Evolutionary conservation across 305 asterid species (phyloP).

Genomic region (Caryopteris hybrid): DNA sequence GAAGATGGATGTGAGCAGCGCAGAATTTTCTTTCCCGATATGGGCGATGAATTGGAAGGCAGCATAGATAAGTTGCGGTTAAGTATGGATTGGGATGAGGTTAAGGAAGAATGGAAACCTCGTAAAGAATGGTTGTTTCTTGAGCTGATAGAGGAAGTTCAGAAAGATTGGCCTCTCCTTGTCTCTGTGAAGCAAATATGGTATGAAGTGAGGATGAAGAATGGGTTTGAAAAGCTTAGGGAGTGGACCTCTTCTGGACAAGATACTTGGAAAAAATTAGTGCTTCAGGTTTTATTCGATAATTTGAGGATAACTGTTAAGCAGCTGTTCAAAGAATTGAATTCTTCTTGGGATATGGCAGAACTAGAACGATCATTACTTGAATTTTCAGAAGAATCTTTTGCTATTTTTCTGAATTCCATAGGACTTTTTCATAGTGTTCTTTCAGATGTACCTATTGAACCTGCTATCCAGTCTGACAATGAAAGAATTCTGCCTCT

Average conservation of each 20-base stretch:
- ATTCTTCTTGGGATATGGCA: constrained; percentile 27
- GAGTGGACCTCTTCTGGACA: constrained; percentile 61
- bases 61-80: constrained; percentile 39
- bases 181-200: constrained; percentile 79
- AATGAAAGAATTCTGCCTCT: too few species aligned
- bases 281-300: constrained; percentile 43
- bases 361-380: constrained; percentile 28
- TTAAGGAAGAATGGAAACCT: constrained; percentile 54
- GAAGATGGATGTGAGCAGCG: constrained; percentile 46
- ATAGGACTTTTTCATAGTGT: constrained; percentile 21
- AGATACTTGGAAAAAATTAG: constrained; percentile 52
- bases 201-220: constrained; percentile 64
- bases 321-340: constrained; percentile 36
- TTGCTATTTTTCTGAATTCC: constrained; percentile 27
- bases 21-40: constrained; percentile 75
- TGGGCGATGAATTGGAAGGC: constrained; percentile 75
- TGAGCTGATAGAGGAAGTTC: constrained; percentile 54
- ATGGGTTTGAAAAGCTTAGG: constrained; percentile 33
- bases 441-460: constrained; percentile 30
- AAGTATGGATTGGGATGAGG: constrained; percentile 81
- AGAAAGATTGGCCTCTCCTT: constrained; percentile 43
- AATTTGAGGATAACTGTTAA: constrained; percentile 39
- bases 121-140: constrained; percentile 78
- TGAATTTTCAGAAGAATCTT: constrained; percentile 35
- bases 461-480: constrained; percentile 24